A percentile compares a stretch with the other conserved stretches of the same genome.
These are phyloP conservation scores for Malus hybrid DNA, from an alignment of 331 rosid species.

Conservation along the genomic window DNA sequence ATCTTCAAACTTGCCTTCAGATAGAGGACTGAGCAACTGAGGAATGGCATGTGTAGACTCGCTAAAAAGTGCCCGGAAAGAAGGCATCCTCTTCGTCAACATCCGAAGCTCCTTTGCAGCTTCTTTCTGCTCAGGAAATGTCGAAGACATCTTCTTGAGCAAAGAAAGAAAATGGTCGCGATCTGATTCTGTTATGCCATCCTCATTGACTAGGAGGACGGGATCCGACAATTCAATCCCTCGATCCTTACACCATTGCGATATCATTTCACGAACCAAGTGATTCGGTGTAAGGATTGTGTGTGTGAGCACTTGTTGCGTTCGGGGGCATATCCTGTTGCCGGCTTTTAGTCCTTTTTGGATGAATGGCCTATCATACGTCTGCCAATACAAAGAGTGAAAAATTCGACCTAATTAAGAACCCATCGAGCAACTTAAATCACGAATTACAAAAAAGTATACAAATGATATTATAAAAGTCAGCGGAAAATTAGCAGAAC, in stretches of 20 bases:
- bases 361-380: constrained; percentile 75
- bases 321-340: constrained; percentile 69
- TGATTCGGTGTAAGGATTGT: constrained; percentile 69
- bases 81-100: constrained; percentile 78
- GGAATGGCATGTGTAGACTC: constrained; percentile 63
- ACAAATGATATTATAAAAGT: not conserved
- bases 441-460: not conserved
- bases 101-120: constrained; percentile 83
- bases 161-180: constrained; percentile 46
- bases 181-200: constrained; percentile 51
- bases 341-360: constrained; percentile 74
- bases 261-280: constrained; percentile 62
- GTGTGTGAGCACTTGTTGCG: constrained; percentile 79
- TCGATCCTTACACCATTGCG: constrained; percentile 56
- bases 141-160: constrained; percentile 64
- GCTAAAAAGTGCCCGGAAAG: constrained; percentile 65
- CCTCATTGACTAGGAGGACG: constrained; percentile 34
- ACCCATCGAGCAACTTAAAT: not conserved
- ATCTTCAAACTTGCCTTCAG: constrained; percentile 32
- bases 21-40: constrained; percentile 59
- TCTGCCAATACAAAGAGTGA: constrained; percentile 43
- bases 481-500: not conserved
- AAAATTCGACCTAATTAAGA: not conserved
- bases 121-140: constrained; percentile 53
- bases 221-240: constrained; percentile 59